These are phyloP conservation scores for Phycomyces blakesleeanus DNA, from an alignment of 192 early-diverging fungal species.

Conservation along the genomic window DNA sequence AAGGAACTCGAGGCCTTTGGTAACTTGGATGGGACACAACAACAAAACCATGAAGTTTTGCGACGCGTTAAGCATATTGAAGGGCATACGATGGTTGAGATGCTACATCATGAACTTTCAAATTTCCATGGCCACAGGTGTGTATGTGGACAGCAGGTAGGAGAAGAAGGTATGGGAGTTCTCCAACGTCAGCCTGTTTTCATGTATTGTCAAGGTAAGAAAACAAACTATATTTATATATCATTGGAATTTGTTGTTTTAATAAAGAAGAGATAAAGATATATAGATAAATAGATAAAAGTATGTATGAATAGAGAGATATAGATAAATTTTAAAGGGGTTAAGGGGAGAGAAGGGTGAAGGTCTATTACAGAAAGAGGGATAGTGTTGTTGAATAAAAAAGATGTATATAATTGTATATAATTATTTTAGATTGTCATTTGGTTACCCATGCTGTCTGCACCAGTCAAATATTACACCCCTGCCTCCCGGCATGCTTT, in stretches of 20 bases:
- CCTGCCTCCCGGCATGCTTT: slow-evolving; percentile 56
- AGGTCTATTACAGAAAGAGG: no score
- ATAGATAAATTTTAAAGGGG: background rate
- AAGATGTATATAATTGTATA: background rate
- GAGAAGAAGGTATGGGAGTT: background rate
- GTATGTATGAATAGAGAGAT: background rate
- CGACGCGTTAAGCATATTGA: slow-evolving; percentile 26
- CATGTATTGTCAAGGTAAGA: slow-evolving; percentile 35
- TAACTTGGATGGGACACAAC: background rate
- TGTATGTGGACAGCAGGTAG: slow-evolving; percentile 28
- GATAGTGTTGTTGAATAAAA: background rate
- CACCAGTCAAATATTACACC: slow-evolving; percentile 46
- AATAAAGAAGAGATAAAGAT: no score
- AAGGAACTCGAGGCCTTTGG: slow-evolving; percentile 4
- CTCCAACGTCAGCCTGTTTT: slow-evolving; percentile 11
- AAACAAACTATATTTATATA: no score
- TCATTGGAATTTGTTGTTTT: no score
- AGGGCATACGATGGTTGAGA: slow-evolving; percentile 27
- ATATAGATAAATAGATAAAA: no score
- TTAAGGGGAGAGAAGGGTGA: background rate
- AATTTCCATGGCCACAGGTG: slow-evolving; percentile 28
- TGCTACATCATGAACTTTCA: slow-evolving; percentile 24
- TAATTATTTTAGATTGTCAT: slow-evolving; percentile 31
- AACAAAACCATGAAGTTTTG: slow-evolving; percentile 4
- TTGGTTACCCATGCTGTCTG: slow-evolving; percentile 48